These are phyloP conservation scores for Hyphopichia khmerensis DNA, from an alignment of 1,139 yeast genomes.

Conservation along the genomic window DNA sequence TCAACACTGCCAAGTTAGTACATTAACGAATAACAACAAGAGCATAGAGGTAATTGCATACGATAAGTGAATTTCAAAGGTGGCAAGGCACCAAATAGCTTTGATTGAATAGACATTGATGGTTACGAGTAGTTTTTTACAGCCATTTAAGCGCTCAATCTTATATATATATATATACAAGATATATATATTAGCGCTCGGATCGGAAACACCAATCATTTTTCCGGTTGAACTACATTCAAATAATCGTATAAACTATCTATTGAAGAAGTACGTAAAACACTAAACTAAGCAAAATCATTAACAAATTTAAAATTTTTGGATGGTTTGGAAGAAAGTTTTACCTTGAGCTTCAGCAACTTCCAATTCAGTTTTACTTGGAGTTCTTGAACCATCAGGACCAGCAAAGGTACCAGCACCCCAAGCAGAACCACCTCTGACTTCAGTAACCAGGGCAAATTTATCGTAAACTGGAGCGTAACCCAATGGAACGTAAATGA, in stretches of 20 bases:
- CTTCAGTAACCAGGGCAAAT: conserved; percentile 27
- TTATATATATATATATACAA: too few relatives aligned
- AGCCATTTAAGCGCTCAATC: background rate
- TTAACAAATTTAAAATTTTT: conserved; percentile 17
- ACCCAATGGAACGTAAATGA: conserved; percentile 38
- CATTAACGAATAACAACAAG: too few relatives aligned
- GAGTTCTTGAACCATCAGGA: conserved; percentile 36
- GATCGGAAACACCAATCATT: too few relatives aligned
- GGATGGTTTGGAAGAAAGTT: conserved; percentile 26
- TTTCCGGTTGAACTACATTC: too few relatives aligned
- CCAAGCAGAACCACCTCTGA: conserved; percentile 43
- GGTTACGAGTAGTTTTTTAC: too few relatives aligned
- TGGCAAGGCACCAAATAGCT: background rate
- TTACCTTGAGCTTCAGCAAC: conserved; percentile 35
- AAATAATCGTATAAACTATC: too few relatives aligned
- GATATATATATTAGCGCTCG: too few relatives aligned
- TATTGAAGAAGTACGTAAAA: too few relatives aligned
- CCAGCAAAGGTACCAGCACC: conserved; percentile 44
- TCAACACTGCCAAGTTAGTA: background rate
- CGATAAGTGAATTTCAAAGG: background rate
- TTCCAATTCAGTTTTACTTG: conserved; percentile 31
- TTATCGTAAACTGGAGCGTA: conserved; percentile 15
- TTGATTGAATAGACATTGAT: too few relatives aligned
- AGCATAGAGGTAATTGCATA: background rate
- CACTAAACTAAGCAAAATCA: too few relatives aligned